Percentiles rank a stretch among this genome's conserved stretches.
Evolutionary conservation across 2,329 filamentous ascomycete species (phyloP).

Genomic region (Colletotrichum tofieldiae): DNA sequence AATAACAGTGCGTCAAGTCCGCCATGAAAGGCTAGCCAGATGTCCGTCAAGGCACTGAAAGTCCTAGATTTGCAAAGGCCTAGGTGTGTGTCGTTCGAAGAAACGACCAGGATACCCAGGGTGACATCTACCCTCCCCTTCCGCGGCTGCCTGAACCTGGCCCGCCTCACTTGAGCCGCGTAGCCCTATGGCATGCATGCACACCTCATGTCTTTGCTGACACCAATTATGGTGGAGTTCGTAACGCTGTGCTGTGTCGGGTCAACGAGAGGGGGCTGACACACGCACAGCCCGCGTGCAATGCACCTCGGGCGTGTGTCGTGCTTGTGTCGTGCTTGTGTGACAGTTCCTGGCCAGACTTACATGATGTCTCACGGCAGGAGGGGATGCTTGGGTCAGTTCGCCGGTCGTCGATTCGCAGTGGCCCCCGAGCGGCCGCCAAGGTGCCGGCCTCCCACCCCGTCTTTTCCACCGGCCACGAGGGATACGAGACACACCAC

Average conservation of each 20-base stretch:
- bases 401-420: neutral
- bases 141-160: slow-evolving; percentile 1
- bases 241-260: neutral
- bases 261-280: neutral
- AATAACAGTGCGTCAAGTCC: too few relatives aligned
- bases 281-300: neutral
- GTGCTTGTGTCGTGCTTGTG: neutral
- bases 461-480: neutral
- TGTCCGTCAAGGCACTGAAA: neutral
- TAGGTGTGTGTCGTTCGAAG: neutral
- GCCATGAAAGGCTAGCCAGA: neutral
- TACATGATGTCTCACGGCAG: neutral
- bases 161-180: slow-evolving; percentile 26
- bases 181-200: slow-evolving; percentile 36
- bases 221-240: neutral
- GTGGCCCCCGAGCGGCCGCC: neutral
- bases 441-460: neutral
- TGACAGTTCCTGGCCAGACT: neutral
- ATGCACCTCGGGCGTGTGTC: neutral
- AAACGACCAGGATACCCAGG: neutral
- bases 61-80: neutral
- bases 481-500: neutral
- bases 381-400: neutral
- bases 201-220: slow-evolving; percentile 9
- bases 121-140: slow-evolving; percentile 1